phyloP scores from a whole-genome alignment of 2,329 filamentous ascomycete genomes.

The Trichoderma polysporum region DNA sequence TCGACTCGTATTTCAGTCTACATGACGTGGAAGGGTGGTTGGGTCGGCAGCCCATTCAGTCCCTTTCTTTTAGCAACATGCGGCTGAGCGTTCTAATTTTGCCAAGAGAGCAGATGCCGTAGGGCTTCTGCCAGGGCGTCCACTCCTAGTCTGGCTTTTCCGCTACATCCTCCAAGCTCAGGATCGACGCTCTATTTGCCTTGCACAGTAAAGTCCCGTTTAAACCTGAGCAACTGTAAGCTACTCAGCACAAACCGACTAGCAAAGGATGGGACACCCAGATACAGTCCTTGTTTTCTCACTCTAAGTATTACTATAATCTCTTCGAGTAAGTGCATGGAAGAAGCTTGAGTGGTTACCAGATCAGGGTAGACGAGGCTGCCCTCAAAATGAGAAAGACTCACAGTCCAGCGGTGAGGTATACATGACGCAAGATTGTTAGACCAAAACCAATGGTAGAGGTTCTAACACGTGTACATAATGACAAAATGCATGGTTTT shows the following conservation, averaged over 20 bases:
- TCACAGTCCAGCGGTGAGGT: background rate
- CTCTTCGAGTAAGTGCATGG: background rate
- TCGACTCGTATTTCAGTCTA: background rate
- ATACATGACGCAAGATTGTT: background rate
- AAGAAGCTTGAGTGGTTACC: background rate
- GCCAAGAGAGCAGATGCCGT: background rate
- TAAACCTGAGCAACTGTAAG: background rate
- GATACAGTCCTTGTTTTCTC: background rate
- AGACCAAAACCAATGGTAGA: background rate
- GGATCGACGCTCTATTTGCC: background rate
- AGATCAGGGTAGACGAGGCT: background rate
- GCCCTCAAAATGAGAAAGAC: background rate
- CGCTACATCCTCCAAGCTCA: background rate
- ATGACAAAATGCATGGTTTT: background rate
- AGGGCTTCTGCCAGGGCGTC: no score
- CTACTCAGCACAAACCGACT: background rate
- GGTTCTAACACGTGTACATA: background rate
- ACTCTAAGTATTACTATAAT: background rate
- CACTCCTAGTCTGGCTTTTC: background rate
- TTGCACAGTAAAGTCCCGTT: background rate
- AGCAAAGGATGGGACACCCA: background rate
- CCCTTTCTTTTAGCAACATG: background rate
- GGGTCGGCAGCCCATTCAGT: background rate
- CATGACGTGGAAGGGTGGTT: background rate
- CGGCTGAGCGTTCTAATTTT: background rate